Evolutionary conservation across 805 yeast genomes (phyloP).

Genomic region (Blastobotrys peoriensis): DNA sequence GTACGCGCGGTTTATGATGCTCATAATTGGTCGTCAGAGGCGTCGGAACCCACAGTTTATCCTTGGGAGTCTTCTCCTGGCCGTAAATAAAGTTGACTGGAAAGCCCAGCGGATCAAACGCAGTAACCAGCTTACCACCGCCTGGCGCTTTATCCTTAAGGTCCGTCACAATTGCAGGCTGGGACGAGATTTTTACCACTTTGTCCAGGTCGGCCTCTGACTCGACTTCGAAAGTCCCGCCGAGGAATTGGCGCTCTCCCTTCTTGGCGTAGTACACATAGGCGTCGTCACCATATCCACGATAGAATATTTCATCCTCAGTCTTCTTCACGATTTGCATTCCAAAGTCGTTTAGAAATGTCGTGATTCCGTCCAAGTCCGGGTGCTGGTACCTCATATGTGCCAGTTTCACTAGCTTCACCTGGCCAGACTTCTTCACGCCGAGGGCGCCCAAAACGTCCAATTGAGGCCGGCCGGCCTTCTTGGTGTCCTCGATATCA

Average conservation of each 20-base stretch:
- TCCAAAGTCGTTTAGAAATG: background rate
- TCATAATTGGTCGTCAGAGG: background rate
- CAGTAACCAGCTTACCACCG: conserved; percentile 1
- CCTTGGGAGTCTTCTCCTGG: background rate
- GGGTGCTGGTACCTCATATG: background rate
- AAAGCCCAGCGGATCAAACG: conserved; percentile 6
- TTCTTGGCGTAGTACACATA: conserved; percentile 1
- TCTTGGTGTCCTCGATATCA: background rate
- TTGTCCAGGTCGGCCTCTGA: background rate
- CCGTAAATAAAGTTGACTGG: conserved; percentile 5
- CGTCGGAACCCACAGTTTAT: background rate
- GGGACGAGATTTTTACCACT: background rate
- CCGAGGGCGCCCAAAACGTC: background rate
- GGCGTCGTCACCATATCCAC: conserved; percentile 9
- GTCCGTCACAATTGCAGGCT: background rate
- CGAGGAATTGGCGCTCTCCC: background rate
- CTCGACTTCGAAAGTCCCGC: background rate
- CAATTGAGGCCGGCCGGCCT: background rate
- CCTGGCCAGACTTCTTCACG: background rate
- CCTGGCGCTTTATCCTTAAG: background rate
- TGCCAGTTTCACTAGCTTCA: background rate
- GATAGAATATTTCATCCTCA: conserved; percentile 6
- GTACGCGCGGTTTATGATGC: background rate
- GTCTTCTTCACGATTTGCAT: background rate
- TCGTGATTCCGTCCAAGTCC: background rate